Conservation (phyloP, 176 grass and related monocot species). For the Oryza glumipatula region DNA sequence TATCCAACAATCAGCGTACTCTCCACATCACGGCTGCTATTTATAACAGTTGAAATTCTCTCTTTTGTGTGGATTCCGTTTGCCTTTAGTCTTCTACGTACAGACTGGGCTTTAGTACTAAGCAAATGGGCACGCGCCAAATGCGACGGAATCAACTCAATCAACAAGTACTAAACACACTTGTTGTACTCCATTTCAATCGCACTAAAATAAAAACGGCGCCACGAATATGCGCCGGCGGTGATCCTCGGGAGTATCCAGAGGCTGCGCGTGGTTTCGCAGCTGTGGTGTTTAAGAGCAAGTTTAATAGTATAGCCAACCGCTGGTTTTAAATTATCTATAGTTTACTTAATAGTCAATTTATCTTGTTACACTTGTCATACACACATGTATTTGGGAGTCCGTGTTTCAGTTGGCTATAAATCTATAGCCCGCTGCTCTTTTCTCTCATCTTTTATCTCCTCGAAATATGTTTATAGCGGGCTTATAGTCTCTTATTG, state of each 20-base stretch:
- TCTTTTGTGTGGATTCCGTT: background rate
- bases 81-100: background rate
- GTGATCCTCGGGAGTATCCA: background rate
- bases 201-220: background rate
- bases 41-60: background rate
- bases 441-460: no score
- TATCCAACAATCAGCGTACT: background rate
- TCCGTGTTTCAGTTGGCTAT: no score
- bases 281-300: no score
- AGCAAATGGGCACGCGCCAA: background rate
- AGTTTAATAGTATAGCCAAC: no score
- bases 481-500: no score
- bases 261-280: background rate
- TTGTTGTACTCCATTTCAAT: background rate
- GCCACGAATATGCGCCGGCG: background rate
- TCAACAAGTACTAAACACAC: background rate
- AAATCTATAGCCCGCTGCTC: no score
- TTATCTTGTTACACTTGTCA: no score
- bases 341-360: no score
- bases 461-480: no score
- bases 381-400: no score
- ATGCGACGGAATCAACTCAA: background rate
- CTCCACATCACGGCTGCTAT: background rate
- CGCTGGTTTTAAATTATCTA: no score
- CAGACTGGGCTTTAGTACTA: background rate